These are phyloP conservation scores for Candida ascalaphidarum DNA, from an alignment of 805 yeast species.

Conservation along the genomic window DNA sequence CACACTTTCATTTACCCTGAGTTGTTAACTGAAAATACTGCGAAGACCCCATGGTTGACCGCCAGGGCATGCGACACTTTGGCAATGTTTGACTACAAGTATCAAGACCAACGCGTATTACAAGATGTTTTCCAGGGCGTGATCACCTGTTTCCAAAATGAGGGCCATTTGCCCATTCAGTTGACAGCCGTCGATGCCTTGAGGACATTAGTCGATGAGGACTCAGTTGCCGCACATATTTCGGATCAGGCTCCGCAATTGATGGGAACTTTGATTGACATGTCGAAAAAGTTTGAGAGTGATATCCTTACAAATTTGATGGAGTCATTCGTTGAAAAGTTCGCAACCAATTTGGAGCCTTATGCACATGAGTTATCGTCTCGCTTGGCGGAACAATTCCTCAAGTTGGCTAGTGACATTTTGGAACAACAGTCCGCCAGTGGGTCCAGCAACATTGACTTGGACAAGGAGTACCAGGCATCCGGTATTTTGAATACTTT, in stretches of 20 bases:
- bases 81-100: constrained; percentile 29
- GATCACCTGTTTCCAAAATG: constrained; percentile 28
- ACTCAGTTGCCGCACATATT: constrained; percentile 27
- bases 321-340: constrained; percentile 37
- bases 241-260: constrained; percentile 37
- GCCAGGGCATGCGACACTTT: constrained; percentile 40
- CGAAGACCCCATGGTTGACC: constrained; percentile 30
- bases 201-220: constrained; percentile 39
- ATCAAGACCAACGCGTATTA: constrained; percentile 23
- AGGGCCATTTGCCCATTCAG: constrained; percentile 40
- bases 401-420: constrained; percentile 57
- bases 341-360: constrained; percentile 28
- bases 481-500: constrained; percentile 34
- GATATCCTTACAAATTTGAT: constrained; percentile 35
- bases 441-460: constrained; percentile 4
- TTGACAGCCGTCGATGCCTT: constrained; percentile 47
- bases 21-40: constrained; percentile 19
- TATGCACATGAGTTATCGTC: constrained; percentile 30
- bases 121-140: constrained; percentile 34
- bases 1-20: constrained; percentile 33
- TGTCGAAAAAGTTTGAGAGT: constrained; percentile 35
- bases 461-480: constrained; percentile 37
- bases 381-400: constrained; percentile 65
- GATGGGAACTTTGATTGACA: constrained; percentile 35
- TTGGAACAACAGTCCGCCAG: constrained; percentile 15